A percentile compares a stretch with the other conserved stretches of the same genome.
Evolutionary conservation across 768 basidiomycete species (phyloP).

Genomic region (Suillus paluster): DNA sequence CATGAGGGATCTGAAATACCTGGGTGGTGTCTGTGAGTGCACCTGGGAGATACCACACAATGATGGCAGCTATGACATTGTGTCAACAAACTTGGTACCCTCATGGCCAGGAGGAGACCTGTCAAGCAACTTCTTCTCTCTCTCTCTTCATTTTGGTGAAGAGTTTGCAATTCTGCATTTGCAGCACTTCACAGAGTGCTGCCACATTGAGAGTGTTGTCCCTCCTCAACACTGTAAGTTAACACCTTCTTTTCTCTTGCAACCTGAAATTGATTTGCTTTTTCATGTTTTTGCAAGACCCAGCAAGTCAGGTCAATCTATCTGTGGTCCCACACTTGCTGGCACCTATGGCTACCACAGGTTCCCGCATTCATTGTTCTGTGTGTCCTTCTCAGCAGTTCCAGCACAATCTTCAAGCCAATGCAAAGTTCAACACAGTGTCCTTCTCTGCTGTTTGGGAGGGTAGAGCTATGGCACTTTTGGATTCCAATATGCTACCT

Average conservation of each 20-base stretch:
- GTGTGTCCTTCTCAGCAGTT: not conserved
- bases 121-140: too few relatives aligned
- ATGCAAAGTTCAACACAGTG: not conserved
- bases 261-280: not conserved
- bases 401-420: not conserved
- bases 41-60: too few relatives aligned
- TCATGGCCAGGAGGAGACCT: too few relatives aligned
- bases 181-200: slow-evolving; percentile 2
- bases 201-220: not conserved
- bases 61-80: too few relatives aligned
- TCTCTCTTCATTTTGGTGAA: too few relatives aligned
- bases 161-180: slow-evolving; percentile 13
- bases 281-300: not conserved
- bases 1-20: too few relatives aligned
- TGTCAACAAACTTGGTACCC: too few relatives aligned
- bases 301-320: not conserved
- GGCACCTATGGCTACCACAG: not conserved
- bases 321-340: slow-evolving; percentile 1
- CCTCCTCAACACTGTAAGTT: not conserved
- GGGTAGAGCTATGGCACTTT: not conserved
- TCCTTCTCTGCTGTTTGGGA: not conserved
- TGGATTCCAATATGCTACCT: not conserved
- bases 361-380: slow-evolving; percentile 1
- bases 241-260: not conserved
- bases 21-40: too few relatives aligned